Evolutionary conservation across 805 yeast genomes (phyloP).

Genomic region (Monosporozyma unispora): DNA sequence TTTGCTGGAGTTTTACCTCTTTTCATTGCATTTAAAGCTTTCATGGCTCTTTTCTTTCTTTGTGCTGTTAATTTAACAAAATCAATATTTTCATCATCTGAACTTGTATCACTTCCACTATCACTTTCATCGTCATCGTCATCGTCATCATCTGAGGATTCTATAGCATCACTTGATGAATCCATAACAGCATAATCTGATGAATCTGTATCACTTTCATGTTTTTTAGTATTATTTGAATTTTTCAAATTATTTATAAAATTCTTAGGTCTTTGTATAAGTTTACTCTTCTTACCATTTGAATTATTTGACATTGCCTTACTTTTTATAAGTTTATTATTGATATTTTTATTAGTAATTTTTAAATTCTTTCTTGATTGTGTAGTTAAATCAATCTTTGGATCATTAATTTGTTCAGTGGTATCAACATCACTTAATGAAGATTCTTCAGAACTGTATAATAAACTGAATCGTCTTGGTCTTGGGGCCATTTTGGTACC

Average conservation of each 20-base stretch:
- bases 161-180: slow-evolving; percentile 8
- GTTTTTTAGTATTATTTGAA: background rate
- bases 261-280: slow-evolving; percentile 25
- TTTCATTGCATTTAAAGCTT: slow-evolving; percentile 34
- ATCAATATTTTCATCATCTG: slow-evolving; percentile 63
- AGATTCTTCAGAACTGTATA: slow-evolving; percentile 35
- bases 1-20: slow-evolving; percentile 29
- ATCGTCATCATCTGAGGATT: slow-evolving; percentile 24
- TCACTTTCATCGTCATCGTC: slow-evolving; percentile 33
- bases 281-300: slow-evolving; percentile 28
- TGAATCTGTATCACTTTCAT: slow-evolving; percentile 16
- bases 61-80: slow-evolving; percentile 65
- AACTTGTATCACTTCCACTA: slow-evolving; percentile 39
- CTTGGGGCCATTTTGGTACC: slow-evolving; percentile 10
- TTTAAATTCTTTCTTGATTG: background rate
- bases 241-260: background rate
- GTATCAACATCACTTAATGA: slow-evolving; percentile 33
- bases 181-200: slow-evolving; percentile 24
- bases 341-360: background rate
- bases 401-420: slow-evolving; percentile 1
- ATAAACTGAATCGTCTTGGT: slow-evolving; percentile 36
- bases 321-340: slow-evolving; percentile 6
- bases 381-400: background rate
- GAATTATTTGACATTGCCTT: slow-evolving; percentile 22
- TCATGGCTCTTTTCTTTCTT: slow-evolving; percentile 48